Conservation (phyloP, 306 rosid genomes). For the Abrus precatorius region DNA sequence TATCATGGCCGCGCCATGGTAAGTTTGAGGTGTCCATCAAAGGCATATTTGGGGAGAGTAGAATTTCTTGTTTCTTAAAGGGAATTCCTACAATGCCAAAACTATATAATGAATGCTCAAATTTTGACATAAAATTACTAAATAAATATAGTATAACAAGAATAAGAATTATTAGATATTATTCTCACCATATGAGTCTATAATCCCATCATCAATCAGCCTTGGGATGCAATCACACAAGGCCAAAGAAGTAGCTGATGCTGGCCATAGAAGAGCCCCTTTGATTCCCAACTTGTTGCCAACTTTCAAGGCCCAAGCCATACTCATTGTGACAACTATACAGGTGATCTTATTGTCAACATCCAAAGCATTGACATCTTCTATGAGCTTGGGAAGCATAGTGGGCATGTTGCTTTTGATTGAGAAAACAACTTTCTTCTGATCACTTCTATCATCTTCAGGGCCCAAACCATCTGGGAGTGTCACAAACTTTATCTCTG, state of each 20-base stretch:
- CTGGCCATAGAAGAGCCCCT: conserved; percentile 47
- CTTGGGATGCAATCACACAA: conserved; percentile 29
- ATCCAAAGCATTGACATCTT: conserved; percentile 39
- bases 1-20: conserved; percentile 25
- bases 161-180: not conserved
- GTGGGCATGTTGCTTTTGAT: conserved; percentile 45
- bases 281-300: conserved; percentile 48
- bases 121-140: too few species aligned
- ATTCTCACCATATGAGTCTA: conserved; percentile 49
- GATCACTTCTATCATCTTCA: conserved; percentile 54
- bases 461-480: conserved; percentile 53
- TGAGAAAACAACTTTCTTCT: not conserved
- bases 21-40: conserved; percentile 19
- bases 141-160: too few species aligned
- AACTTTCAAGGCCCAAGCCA: conserved; percentile 55
- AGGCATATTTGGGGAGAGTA: conserved; percentile 47
- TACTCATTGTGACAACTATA: conserved; percentile 41
- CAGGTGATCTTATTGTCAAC: conserved; percentile 36
- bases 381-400: conserved; percentile 58
- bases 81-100: conserved; percentile 43
- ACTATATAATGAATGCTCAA: not conserved
- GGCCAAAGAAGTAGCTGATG: conserved; percentile 40
- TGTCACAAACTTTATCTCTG: conserved; percentile 36
- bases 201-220: conserved; percentile 49
- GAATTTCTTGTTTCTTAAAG: conserved; percentile 28